These are phyloP conservation scores for Phanerochaete sordida DNA, from an alignment of 768 basidiomycete genomes.

Conservation along the genomic window DNA sequence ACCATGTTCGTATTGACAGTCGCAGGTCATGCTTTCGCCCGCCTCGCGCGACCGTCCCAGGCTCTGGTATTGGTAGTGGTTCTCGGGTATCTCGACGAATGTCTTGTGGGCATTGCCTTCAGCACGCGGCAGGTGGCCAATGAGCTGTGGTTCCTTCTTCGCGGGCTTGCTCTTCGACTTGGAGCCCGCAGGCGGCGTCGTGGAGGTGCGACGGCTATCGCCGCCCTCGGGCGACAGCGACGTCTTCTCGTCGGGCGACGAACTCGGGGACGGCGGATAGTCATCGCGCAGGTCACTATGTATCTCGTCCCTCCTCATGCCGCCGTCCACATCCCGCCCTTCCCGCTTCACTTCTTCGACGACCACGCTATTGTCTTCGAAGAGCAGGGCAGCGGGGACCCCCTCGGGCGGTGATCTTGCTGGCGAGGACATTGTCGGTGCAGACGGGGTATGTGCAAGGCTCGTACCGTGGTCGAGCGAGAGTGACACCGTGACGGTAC, in stretches of 20 bases:
- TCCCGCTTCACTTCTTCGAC: conserved; percentile 8
- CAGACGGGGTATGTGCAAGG: not conserved
- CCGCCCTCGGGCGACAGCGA: conserved; percentile 24
- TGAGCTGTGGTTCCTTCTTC: conserved; percentile 57
- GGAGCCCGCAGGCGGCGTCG: conserved; percentile 30
- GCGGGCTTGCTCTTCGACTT: conserved; percentile 29
- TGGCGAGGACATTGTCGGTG: not conserved
- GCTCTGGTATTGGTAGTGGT: conserved; percentile 84
- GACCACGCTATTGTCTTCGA: conserved; percentile 13
- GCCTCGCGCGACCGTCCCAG: conserved; percentile 87
- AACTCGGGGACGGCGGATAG: conserved; percentile 14
- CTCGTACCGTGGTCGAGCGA: not conserved
- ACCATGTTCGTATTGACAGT: conserved; percentile 85
- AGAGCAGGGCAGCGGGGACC: conserved; percentile 3
- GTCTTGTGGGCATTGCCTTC: conserved; percentile 66
- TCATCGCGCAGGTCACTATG: not conserved
- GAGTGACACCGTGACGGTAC: not conserved
- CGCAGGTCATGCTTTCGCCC: conserved; percentile 93
- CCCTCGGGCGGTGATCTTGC: not conserved
- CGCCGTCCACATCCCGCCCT: not conserved
- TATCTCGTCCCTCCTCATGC: conserved; percentile 12
- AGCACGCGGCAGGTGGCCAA: conserved; percentile 76
- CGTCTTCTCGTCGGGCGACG: conserved; percentile 16
- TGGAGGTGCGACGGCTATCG: conserved; percentile 27
- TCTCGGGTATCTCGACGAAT: conserved; percentile 71